These are phyloP conservation scores for Aspergillus diversus DNA, from an alignment of 495 filamentous ascomycete species.

Conservation along the genomic window DNA sequence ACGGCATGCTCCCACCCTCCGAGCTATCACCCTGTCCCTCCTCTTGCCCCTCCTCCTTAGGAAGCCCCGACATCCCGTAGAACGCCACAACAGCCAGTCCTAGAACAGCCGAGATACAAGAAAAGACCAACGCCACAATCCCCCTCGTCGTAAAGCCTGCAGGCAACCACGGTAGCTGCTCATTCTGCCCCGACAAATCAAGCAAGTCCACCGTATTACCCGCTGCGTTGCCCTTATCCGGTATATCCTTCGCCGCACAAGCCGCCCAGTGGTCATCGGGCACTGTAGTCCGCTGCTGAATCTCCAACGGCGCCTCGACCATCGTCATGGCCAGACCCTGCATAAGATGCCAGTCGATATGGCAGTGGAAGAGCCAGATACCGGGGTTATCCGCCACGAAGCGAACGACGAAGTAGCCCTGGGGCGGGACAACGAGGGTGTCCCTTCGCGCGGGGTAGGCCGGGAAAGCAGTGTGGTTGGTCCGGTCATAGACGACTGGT, in stretches of 20 bases:
- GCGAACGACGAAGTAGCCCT: conserved; percentile 63
- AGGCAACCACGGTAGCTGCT: conserved; percentile 60
- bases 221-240: conserved; percentile 69
- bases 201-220: conserved; percentile 63
- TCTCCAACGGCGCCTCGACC: conserved; percentile 51
- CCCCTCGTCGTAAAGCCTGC: conserved; percentile 73
- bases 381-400: conserved; percentile 72
- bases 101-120: conserved; percentile 63
- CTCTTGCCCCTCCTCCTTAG: background rate
- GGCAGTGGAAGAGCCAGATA: conserved; percentile 63
- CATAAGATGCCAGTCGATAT: conserved; percentile 68
- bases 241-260: conserved; percentile 53
- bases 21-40: background rate
- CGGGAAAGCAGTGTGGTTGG: conserved; percentile 41
- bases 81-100: conserved; percentile 68
- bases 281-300: conserved; percentile 36
- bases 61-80: conserved; percentile 56
- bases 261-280: conserved; percentile 62
- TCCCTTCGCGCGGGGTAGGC: conserved; percentile 58
- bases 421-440: conserved; percentile 56
- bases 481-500: conserved; percentile 42
- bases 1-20: too few species aligned
- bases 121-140: conserved; percentile 73
- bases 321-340: conserved; percentile 47
- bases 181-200: conserved; percentile 63